phyloP scores from a whole-genome alignment of 768 basidiomycete species.

The Butyriboletus loyo region DNA sequence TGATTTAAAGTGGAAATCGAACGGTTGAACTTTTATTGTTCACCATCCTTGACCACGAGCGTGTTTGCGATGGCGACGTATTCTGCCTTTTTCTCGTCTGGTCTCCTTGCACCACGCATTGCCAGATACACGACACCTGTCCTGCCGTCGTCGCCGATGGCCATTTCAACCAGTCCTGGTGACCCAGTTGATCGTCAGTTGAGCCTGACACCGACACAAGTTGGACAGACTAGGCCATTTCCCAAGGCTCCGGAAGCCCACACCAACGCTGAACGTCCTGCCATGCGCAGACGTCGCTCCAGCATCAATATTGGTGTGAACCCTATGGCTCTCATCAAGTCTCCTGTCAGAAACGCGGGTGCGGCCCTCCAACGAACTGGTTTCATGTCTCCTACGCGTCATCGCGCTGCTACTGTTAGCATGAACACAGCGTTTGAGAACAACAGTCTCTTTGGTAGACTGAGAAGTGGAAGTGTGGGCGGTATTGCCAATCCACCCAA shows the following conservation, averaged over 20 bases:
- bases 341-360: conserved; percentile 49
- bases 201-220: conserved; percentile 37
- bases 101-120: conserved; percentile 53
- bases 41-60: neutral
- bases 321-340: conserved; percentile 58
- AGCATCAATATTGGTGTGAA: conserved; percentile 54
- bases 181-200: conserved; percentile 36
- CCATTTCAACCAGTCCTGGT: conserved; percentile 15
- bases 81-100: conserved; percentile 69
- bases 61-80: conserved; percentile 42
- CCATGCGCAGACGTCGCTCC: conserved; percentile 59
- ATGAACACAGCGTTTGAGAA: conserved; percentile 33
- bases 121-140: conserved; percentile 23
- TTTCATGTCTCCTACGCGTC: conserved; percentile 36
- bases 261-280: conserved; percentile 33
- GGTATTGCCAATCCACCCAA: conserved; percentile 31
- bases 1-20: conserved; percentile 10
- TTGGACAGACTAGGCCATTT: conserved; percentile 25
- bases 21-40: conserved; percentile 18
- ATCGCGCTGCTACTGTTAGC: conserved; percentile 46
- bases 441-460: conserved; percentile 47
- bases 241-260: conserved; percentile 18
- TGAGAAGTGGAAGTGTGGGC: conserved; percentile 53
- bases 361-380: conserved; percentile 50
- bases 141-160: conserved; percentile 24